Conservation (phyloP, 2,329 filamentous ascomycete genomes). For the Elsinoe australis region DNA sequence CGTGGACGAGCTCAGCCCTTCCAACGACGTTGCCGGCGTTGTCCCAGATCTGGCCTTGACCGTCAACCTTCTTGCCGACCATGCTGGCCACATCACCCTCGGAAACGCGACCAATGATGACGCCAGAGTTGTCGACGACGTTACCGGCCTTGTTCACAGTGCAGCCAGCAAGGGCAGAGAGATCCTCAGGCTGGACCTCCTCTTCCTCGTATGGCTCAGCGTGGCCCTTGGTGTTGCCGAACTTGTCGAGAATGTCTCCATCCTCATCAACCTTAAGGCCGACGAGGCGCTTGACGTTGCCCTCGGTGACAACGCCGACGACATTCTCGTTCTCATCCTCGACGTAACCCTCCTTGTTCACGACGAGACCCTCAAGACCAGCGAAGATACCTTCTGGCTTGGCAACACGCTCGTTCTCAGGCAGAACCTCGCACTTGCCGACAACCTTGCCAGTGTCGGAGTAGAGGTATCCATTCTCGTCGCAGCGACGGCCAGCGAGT, state of each 20-base stretch:
- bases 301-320: conserved; percentile 63
- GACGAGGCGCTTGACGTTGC: conserved; percentile 63
- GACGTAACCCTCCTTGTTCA: conserved; percentile 62
- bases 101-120: conserved; percentile 49
- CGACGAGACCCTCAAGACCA: conserved; percentile 56
- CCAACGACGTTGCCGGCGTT: conserved; percentile 56
- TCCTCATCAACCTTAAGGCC: conserved; percentile 73
- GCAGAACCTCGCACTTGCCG: conserved; percentile 51
- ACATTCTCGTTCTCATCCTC: conserved; percentile 72
- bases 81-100: conserved; percentile 51
- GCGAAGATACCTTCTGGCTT: conserved; percentile 60
- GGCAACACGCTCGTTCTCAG: conserved; percentile 48
- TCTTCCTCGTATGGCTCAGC: conserved; percentile 51
- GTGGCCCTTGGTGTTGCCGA: conserved; percentile 55
- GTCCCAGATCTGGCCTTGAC: conserved; percentile 57
- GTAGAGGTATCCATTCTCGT: conserved; percentile 50
- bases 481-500: conserved; percentile 49
- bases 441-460: conserved; percentile 50
- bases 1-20: conserved; percentile 49
- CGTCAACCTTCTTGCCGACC: conserved; percentile 55
- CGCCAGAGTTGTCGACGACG: conserved; percentile 53
- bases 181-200: conserved; percentile 42
- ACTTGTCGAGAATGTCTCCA: conserved; percentile 72
- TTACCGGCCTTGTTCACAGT: conserved; percentile 58
- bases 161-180: conserved; percentile 54